phyloP scores from a whole-genome alignment of 768 basidiomycete genomes.

The Boletus fagicola region DNA sequence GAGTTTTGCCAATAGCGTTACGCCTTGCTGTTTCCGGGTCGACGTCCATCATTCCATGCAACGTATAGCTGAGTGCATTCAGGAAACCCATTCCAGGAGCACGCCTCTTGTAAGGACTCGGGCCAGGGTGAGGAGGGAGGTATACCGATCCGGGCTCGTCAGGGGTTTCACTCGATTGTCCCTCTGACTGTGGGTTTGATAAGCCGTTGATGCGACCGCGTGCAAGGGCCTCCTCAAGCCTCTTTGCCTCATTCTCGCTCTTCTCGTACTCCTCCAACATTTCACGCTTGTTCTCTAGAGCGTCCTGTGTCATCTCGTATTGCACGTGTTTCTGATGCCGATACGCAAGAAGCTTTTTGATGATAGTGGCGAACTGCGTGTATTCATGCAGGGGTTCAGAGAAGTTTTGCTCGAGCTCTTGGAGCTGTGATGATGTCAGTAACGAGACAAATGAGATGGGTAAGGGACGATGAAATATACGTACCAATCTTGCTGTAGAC shows the following conservation, averaged over 20 bases:
- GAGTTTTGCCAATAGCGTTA: conserved; percentile 90
- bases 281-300: conserved; percentile 79
- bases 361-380: conserved; percentile 89
- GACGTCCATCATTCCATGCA: conserved; percentile 98
- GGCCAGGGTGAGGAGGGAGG: conserved; percentile 78
- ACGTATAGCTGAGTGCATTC: conserved; percentile 88
- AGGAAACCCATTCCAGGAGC: conserved; percentile 83
- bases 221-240: conserved; percentile 85
- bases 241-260: conserved; percentile 85
- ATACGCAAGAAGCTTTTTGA: conserved; percentile 90
- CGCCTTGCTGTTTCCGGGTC: conserved; percentile 95
- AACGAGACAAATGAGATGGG: conserved; percentile 1
- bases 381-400: conserved; percentile 97
- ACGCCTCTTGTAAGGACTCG: conserved; percentile 60
- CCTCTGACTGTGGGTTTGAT: conserved; percentile 27
- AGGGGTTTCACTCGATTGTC: conserved; percentile 34
- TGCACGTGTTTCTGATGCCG: conserved; percentile 98
- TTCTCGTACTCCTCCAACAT: conserved; percentile 87
- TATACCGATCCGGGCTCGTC: conserved; percentile 48
- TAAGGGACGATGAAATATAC: conserved; percentile 24
- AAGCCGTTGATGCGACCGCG: conserved; percentile 44
- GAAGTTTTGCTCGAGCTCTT: conserved; percentile 93
- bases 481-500: conserved; percentile 84
- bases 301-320: conserved; percentile 95
- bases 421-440: conserved; percentile 54